Percentiles rank a stretch among this genome's conserved stretches.
These are phyloP conservation scores for Picea abies DNA, from an alignment of 83 land plant species.

Conservation along the genomic window DNA sequence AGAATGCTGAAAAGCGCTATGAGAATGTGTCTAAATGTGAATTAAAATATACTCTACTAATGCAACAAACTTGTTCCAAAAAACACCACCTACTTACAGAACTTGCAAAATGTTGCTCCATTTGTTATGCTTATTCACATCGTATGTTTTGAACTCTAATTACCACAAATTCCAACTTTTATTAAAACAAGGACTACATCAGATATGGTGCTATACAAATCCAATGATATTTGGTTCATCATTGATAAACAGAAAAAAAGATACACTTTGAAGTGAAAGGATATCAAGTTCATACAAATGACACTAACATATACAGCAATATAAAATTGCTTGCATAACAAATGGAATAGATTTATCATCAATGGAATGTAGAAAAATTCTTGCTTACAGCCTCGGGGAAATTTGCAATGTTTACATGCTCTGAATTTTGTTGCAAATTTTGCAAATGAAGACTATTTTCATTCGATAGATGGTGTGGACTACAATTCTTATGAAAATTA, in stretches of 20 bases:
- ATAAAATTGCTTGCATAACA: not conserved
- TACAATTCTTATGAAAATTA: not conserved
- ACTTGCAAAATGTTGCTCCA: not conserved
- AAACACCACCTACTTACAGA: not conserved
- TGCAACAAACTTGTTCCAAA: not conserved
- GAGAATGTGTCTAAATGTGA: not conserved
- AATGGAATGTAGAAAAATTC: slow-evolving; percentile 5
- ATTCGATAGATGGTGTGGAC: not conserved
- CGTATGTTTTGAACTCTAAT: slow-evolving; percentile 5
- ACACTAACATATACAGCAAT: slow-evolving; percentile 11
- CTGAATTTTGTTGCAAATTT: slow-evolving; percentile 1
- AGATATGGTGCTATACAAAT: slow-evolving; percentile 13
- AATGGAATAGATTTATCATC: slow-evolving; percentile 4
- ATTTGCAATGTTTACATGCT: slow-evolving; percentile 7
- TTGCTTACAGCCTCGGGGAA: slow-evolving; percentile 7
- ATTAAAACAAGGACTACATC: not conserved
- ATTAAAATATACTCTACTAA: not conserved
- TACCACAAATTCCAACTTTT: not conserved
- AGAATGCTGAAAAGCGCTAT: not conserved
- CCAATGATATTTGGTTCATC: slow-evolving; percentile 5
- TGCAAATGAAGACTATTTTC: not conserved
- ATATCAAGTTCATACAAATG: slow-evolving; percentile 3
- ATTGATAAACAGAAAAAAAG: not conserved
- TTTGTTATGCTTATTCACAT: not conserved
- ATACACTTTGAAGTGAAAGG: slow-evolving; percentile 10